These are phyloP conservation scores for Pyrus communis DNA, from an alignment of 306 rosid species.

Conservation along the genomic window DNA sequence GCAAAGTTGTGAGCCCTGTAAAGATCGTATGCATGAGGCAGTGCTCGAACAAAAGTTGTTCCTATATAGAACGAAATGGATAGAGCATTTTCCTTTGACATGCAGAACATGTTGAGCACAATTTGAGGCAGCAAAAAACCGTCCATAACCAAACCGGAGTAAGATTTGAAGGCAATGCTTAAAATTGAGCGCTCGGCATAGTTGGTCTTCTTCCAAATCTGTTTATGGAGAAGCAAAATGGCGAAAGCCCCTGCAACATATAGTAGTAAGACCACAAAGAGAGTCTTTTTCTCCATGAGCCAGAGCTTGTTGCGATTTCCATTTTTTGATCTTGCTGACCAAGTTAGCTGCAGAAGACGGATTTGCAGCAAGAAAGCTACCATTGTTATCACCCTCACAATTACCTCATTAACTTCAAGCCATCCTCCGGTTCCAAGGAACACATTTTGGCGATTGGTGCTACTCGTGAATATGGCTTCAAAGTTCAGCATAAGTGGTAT, in stretches of 20 bases:
- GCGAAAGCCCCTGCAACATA: background rate
- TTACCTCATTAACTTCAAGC: slow-evolving; percentile 46
- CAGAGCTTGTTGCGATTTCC: slow-evolving; percentile 22
- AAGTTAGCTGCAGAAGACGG: slow-evolving; percentile 44
- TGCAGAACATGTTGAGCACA: slow-evolving; percentile 22
- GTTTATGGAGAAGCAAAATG: background rate
- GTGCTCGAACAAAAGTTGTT: slow-evolving; percentile 41
- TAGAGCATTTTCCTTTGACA: slow-evolving; percentile 27
- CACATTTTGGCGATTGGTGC: slow-evolving; percentile 1
- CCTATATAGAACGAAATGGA: slow-evolving; percentile 44
- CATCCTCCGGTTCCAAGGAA: slow-evolving; percentile 32
- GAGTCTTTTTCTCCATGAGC: slow-evolving; percentile 36
- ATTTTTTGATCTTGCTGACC: slow-evolving; percentile 35
- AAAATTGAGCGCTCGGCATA: slow-evolving; percentile 6
- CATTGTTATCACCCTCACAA: slow-evolving; percentile 36
- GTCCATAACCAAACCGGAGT: slow-evolving; percentile 26
- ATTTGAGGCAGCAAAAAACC: slow-evolving; percentile 64
- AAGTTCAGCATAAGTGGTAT: slow-evolving; percentile 55
- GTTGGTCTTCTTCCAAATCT: slow-evolving; percentile 18
- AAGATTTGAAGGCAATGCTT: slow-evolving; percentile 1
- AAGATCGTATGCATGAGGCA: slow-evolving; percentile 61
- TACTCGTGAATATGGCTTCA: slow-evolving; percentile 39
- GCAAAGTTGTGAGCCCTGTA: slow-evolving; percentile 22
- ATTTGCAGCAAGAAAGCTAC: slow-evolving; percentile 47
- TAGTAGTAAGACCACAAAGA: slow-evolving; percentile 20